phyloP scores from a whole-genome alignment of 768 basidiomycete species.

The Leccinellum luteum region DNA sequence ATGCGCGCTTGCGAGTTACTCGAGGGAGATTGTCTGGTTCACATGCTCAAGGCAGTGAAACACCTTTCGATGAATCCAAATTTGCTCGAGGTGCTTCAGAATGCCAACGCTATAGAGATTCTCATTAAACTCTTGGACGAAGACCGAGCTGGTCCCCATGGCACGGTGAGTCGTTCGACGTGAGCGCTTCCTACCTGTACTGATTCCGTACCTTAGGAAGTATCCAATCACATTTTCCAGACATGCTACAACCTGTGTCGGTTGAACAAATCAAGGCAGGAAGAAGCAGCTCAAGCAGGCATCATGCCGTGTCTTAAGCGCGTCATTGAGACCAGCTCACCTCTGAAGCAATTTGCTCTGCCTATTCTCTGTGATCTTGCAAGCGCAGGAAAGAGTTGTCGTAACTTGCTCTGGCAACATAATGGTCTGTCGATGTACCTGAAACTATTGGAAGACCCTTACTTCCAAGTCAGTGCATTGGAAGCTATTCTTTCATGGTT shows the following conservation, averaged over 20 bases:
- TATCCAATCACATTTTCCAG: slow-evolving; percentile 96
- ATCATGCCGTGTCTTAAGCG: slow-evolving; percentile 90
- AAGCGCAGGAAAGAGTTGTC: slow-evolving; percentile 90
- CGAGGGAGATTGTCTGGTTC: slow-evolving; percentile 83
- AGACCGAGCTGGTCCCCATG: slow-evolving; percentile 73
- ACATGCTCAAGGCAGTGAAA: slow-evolving; percentile 92
- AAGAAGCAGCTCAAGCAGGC: slow-evolving; percentile 95
- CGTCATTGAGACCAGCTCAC: slow-evolving; percentile 85
- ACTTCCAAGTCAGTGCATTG: slow-evolving; percentile 89
- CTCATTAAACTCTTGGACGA: slow-evolving; percentile 84
- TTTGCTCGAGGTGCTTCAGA: slow-evolving; percentile 89
- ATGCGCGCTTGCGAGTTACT: slow-evolving; percentile 85
- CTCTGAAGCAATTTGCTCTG: slow-evolving; percentile 94
- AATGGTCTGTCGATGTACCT: slow-evolving; percentile 84
- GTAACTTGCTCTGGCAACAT: slow-evolving; percentile 89
- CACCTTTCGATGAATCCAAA: slow-evolving; percentile 93
- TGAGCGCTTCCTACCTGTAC: neutral
- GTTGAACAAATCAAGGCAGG: slow-evolving; percentile 90
- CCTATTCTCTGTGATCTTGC: slow-evolving; percentile 97
- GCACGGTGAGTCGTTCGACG: slow-evolving; percentile 55
- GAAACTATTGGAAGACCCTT: slow-evolving; percentile 75
- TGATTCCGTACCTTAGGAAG: slow-evolving; percentile 58
- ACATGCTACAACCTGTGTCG: slow-evolving; percentile 96
- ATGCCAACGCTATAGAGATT: slow-evolving; percentile 91
- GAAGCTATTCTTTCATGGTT: slow-evolving; percentile 91